Percentiles rank a stretch among this genome's conserved stretches.
phyloP scores from a whole-genome alignment of 306 rosid species.

The Astragalus glycyphyllos region DNA sequence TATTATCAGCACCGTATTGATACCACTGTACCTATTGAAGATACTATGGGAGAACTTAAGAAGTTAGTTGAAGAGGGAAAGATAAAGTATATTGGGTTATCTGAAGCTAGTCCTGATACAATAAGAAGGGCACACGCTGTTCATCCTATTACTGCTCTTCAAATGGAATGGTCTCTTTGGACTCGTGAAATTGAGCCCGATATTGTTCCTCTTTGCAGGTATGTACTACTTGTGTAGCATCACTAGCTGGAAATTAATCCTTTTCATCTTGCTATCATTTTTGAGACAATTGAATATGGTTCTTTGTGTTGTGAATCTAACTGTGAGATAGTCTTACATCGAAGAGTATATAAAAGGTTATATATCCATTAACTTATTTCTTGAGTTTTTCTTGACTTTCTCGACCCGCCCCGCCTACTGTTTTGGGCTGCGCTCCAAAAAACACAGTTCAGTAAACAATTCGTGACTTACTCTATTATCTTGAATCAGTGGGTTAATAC shows the following conservation, averaged over 20 bases:
- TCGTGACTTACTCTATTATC: neutral
- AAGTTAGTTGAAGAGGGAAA: conserved; percentile 73
- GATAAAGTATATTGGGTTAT: conserved; percentile 68
- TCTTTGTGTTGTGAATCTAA: too few relatives aligned
- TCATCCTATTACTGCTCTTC: conserved; percentile 81
- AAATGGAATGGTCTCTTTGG: conserved; percentile 84
- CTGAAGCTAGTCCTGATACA: conserved; percentile 72
- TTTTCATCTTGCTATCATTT: conserved; percentile 17
- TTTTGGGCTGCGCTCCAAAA: too few relatives aligned
- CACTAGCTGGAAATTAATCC: neutral
- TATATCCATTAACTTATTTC: too few relatives aligned
- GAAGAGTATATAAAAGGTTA: too few relatives aligned
- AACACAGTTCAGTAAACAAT: too few relatives aligned
- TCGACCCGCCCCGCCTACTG: too few relatives aligned
- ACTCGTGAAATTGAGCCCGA: conserved; percentile 78
- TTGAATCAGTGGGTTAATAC: neutral
- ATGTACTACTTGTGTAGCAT: neutral
- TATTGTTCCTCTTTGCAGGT: conserved; percentile 75
- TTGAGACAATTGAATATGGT: conserved; percentile 6
- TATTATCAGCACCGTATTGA: conserved; percentile 85
- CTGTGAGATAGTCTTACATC: too few relatives aligned
- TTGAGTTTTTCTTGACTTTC: too few relatives aligned
- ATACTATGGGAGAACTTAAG: conserved; percentile 71
- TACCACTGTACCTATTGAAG: conserved; percentile 78
- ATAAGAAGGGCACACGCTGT: conserved; percentile 79